Base-by-base conservation (phyloP, 352 stramenopile genomes). In the Phytopythium montanum region DNA sequence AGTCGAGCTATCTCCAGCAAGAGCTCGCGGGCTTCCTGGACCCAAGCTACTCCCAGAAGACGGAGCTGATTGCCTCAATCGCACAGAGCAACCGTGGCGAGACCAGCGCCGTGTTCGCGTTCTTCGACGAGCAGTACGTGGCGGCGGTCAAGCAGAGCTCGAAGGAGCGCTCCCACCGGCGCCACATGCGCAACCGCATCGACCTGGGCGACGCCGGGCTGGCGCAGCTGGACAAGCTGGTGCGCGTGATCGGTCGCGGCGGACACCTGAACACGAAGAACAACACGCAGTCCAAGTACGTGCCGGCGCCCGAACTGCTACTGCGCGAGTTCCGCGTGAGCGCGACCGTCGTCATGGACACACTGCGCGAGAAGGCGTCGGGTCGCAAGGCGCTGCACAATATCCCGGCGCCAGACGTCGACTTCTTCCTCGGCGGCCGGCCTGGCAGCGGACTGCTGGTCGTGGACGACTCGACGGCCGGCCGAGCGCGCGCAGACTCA, bases 261-360 rank as follows among this genome's bases (percentile, higher is more conserved):
- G 79, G 81, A 25, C 81, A 90, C 66, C 81, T 72, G 29, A 92
- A 90, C 60, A 53, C 64, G 41, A 88, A 85, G 56, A 72, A 76
- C 49, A 86, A 88, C 54, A 90, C 71, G 39, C 75, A 85, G 59
- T 79, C 76, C 48, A 88, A 87, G 65, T 88, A 92, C 61, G 77
- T 92, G 9, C 75, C 82, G 16, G 82, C 80, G 0, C 82, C 79
- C 19, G 82, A 92, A 60, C 54, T 89, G 54, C 55, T 92, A 9
- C 62, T 92, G 61, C 81, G 70, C 16, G 82, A 90, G 63, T 89
- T 92, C 58, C 79, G 79, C 16, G 59, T 73, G 26, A 88, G 86
- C 29, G 74, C 81, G 25, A 85, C 77, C 41, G 72, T 79, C 25
- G 60, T 90, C 31, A 85, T 92, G 66, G 73, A 92, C 28, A 66